Conservation (phyloP, 331 rosid species). For the Saraca asoca region DNA sequence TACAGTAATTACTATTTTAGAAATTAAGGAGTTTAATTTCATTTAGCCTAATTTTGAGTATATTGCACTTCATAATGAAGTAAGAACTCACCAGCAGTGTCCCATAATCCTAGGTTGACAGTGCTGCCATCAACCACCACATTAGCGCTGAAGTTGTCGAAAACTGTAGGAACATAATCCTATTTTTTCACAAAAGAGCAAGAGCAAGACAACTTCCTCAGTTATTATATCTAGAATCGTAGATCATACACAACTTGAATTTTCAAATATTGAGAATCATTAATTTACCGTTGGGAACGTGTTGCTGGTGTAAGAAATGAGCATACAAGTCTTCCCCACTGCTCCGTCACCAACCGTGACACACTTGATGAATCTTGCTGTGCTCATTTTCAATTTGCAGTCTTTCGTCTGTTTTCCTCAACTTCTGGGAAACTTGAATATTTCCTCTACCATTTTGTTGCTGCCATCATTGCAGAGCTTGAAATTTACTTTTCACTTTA, state of each 20-base stretch:
- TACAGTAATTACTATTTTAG: neutral
- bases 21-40: constrained; percentile 2
- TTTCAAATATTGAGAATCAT: constrained; percentile 8
- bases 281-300: constrained; percentile 73
- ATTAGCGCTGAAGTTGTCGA: constrained; percentile 94
- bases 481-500: constrained; percentile 21
- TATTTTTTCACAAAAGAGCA: constrained; percentile 20
- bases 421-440: constrained; percentile 21
- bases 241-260: constrained; percentile 25
- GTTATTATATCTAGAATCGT: no score
- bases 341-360: constrained; percentile 98
- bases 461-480: constrained; percentile 36
- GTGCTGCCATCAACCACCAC: constrained; percentile 96
- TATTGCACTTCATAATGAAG: neutral
- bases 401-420: constrained; percentile 8
- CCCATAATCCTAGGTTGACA: constrained; percentile 88
- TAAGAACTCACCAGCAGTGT: constrained; percentile 63
- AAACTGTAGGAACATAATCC: constrained; percentile 94
- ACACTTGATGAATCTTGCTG: constrained; percentile 89
- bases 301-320: constrained; percentile 86
- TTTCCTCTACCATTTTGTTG: constrained; percentile 30
- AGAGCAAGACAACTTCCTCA: constrained; percentile 6
- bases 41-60: constrained; percentile 14
- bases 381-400: constrained; percentile 55
- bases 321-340: constrained; percentile 93